Base-by-base conservation (phyloP, 2,329 filamentous ascomycete species). In the Exophiala xenobiotica region DNA sequence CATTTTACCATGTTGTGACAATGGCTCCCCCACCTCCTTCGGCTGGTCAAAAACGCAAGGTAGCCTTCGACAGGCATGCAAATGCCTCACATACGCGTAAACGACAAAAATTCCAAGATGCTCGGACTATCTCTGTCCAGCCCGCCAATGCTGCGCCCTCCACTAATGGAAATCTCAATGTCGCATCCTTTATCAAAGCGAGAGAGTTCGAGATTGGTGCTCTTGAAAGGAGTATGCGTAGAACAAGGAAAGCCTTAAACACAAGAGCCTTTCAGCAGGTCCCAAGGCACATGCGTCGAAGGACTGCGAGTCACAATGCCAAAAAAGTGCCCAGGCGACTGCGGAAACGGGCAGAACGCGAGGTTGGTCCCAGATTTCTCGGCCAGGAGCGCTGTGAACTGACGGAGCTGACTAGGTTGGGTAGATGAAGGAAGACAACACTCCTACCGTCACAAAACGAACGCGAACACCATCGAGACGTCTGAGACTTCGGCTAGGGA, bases 301-400 rank as follows among this genome's bases (percentile, higher is more conserved):
- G 93, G 62, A 96, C 92, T 0, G 93, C 92, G 16, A 96, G 90
- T 68, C 93, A 99, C 71, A 96, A 99, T 78, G 87, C 88, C 27
- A 95, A 92, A 71, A 82, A 87, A 56, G 86, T 99, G 12, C 93
- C 93, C 2, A 86, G 85, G 65, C 76, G 90, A 56, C 71, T 97
- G 64, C 80, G 87, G 49, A 73, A 72, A 31, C 80, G 87, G 60
- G 90, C 90, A 1, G 80, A 75, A 62, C 75, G 77, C 66, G 83
- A 86, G 75, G 76, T 78, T 62, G 39, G 66, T 45, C 20, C n/a
- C 29, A 9, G 12, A 18, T 26, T 29, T 43, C 39, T 50, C 9
- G 39, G n/a, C 18, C 24, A 42, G 20, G 38, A 27, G 39, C 19
- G 42, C 37, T 33, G 20, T 9, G 45, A 38, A 50, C 35, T 54